Base-by-base conservation (phyloP, 2,329 filamentous ascomycete species). In the Fusarium tuaranense region DNA sequence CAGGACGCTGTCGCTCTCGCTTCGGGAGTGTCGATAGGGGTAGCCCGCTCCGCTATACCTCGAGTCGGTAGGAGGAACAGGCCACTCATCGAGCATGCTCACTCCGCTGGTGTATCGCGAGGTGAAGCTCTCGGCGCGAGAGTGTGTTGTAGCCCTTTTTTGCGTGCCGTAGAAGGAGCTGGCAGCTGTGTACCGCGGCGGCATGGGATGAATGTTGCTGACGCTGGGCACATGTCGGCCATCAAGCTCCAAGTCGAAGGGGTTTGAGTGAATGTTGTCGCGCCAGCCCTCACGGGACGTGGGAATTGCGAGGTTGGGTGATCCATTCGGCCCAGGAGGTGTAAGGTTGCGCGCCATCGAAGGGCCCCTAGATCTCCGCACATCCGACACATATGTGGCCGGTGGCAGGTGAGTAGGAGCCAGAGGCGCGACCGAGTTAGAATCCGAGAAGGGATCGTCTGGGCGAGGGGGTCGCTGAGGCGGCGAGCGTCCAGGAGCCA, bases 261-360 rank as follows among this genome's bases (percentile, higher is more conserved):
- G 90, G 73, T 92, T 90, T 2, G 90, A 91, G 53, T 90, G 88
- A 79, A 91, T 90, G 77, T 89, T 90, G 76, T 87, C 88, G 65
- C 87, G 86, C 18, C 84, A 82, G 7, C 83, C 85, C 53, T 84
- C 84, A 53, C 70, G 36, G 51, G 25, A 30, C 30, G 39, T 58
- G 36, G 51, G 72, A 41, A 63, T 69, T 60, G 82, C 82, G 74
- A 78, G 76, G 72, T 80, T 82, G 71, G 72, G 80, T 67, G 76
- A 81, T 71, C 79, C 76, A 66, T 72, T 69, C 14, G 78, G 79
- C 46, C 78, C 77, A 68, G 81, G 72, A 58, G 75, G 76, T 46
- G 73, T 78, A 22, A 79, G 76, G 27, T 69, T 68, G 13, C 77
- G 76, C 67, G 80, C 80, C 36, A 86, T 78, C 16, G 86, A 87